Base-by-base conservation (phyloP, 805 yeast species). In the Clavispora asparagi region DNA sequence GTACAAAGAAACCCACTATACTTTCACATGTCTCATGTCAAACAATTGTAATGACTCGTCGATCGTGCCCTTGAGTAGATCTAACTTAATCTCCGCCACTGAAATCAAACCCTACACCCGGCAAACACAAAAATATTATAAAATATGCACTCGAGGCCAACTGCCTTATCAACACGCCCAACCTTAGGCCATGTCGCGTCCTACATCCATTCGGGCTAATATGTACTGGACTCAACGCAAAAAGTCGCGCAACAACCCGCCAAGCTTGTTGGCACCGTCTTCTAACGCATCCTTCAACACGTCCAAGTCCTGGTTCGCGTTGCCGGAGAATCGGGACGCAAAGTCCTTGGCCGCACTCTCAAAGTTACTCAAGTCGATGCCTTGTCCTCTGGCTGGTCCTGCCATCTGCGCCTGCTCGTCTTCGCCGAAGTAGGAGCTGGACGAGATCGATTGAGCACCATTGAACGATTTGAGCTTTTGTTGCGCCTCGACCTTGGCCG, bases 361-460 rank as follows among this genome's bases (percentile, higher is more conserved):
- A 47, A 86, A 69, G 46, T 82, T 82, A 39, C 57, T 51, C 35
- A 68, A 52, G 3, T 67, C 73, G 17, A 63, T 54, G 19, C 61
- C 56, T 27, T 47, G 51, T 35, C 48, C 46, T 17, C 41, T 30
- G 26, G 51, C 49, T 19, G 23, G 32, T 16, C 54, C 45, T 55
- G 64, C 39, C 56, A 50, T 48, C 41, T 46, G 47, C 31, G 42
- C 41, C 39, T 75, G 76, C 53, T 86, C 84, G 27, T 82, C 87
- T 61, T 88, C 92, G 38, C 97, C 97, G 57, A 91, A 94, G 68
- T 94, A 94, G 9, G 94, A 82, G 31, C 91, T 78, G 1, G 97
- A 90, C 1, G 98, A 92, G 54, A 94, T 94, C 7, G 96, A 80
- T 40, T 87, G 84, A 1, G 98, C 95, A 45, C 92, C 94, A 48